Evolutionary conservation across 192 early-diverging fungal genomes (phyloP).

Genomic region (Linnemannia hyalina): DNA sequence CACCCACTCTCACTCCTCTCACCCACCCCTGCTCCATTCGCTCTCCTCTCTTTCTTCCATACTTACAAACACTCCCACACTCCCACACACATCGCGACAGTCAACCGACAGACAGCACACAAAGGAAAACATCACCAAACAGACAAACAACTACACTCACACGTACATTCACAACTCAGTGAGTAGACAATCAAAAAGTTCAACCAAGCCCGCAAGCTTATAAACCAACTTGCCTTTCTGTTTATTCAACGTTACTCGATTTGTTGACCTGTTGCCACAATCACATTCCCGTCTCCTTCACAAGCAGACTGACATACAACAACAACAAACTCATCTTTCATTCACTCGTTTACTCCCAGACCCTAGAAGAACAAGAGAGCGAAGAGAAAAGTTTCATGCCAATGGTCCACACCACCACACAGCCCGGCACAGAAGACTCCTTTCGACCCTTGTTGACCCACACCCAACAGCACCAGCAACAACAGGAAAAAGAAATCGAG

Average conservation of each 20-base stretch:
- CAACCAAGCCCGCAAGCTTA: no score
- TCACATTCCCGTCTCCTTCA: no score
- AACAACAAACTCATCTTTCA: neutral
- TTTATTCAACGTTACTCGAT: no score
- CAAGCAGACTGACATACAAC: neutral
- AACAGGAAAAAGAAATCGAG: neutral
- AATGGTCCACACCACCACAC: neutral
- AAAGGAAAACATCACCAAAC: neutral
- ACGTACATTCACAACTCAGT: no score
- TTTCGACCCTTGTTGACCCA: slow-evolving; percentile 1
- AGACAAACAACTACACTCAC: neutral
- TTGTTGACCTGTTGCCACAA: no score
- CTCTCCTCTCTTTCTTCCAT: neutral
- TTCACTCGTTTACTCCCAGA: neutral
- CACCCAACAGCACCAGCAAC: neutral
- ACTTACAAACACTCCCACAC: neutral
- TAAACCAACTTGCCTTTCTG: no score
- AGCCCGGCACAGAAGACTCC: neutral
- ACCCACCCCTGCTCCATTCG: neutral
- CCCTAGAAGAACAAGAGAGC: neutral
- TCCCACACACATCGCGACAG: neutral
- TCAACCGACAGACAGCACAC: neutral
- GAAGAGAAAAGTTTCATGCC: neutral
- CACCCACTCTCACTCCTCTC: neutral
- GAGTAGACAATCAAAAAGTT: no score